Evolutionary conservation across 805 yeast species (phyloP), one percentile per base, ranked within the genome.

Genomic region (Cyberlindnera meyerae): DNA sequence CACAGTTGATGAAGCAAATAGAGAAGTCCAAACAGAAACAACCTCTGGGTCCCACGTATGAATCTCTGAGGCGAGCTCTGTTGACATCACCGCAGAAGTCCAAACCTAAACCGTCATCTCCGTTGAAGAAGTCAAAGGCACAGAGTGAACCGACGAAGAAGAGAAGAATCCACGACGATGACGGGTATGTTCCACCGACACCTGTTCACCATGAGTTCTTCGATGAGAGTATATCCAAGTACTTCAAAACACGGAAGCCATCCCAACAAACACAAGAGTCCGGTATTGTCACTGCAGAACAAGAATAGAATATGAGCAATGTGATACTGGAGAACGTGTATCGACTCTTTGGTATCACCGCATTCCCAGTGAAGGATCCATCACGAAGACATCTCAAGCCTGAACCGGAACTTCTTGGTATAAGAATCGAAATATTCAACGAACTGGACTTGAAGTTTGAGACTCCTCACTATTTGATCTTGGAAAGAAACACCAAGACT

Each of bases 401-500:
- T 2, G 21, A 33, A 14, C 44, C 47, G 6, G 48, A 47, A 14
- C 34, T 63, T 47, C 13, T 64, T 1, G 70, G 70, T 3, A 49
- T 66, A n/a, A 45, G 71, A 27, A 50, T 66, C n/a, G 71, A 66
- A 39, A 44, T 62, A 1, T 64, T 57, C 37, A 57, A 63, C 33
- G 58, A 56, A 15, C 11, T 35, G 1, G 35, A 33, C 6, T 20
- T 48, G 5, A 40, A 31, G 18, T 64, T 60, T 43, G 66, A 63
- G 18, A 47, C 47, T 13, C 68, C 69, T 4, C 56, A 56, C 35
- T 65, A 65, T 35, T 39, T 65, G 6, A 44, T 65, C 12, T 45
- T 65, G 16, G 61, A 61, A 34, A 54, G 47, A 28, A 43, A 48
- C 13, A 9, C 20, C 2, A 61, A 62, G 37, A 40, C 36, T 15